Evolutionary conservation across 2,329 filamentous ascomycete genomes (phyloP).

Genomic region (Beauveria sp.): DNA sequence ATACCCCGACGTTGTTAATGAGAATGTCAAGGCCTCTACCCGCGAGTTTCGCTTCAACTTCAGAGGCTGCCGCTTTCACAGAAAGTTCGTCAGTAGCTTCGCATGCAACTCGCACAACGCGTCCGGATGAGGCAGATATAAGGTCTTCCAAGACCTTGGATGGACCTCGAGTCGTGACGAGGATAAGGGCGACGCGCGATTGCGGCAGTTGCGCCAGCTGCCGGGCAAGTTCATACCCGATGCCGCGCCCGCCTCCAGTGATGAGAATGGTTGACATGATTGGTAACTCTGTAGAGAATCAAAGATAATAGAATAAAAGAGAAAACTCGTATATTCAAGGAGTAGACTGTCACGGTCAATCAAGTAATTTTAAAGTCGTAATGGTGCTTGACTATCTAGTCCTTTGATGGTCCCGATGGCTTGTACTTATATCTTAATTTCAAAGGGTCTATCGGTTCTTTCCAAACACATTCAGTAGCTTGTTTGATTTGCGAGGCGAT

Average conservation of each 20-base stretch:
- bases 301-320: too few relatives aligned
- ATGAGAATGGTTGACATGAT: constrained; percentile 13
- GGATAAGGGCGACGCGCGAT: neutral
- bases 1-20: neutral
- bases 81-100: neutral
- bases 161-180: neutral
- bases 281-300: neutral
- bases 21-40: neutral
- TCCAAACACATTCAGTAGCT: neutral
- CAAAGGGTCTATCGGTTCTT: neutral
- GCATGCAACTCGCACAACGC: neutral
- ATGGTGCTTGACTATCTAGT: neutral
- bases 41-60: neutral
- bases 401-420: neutral
- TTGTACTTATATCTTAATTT: neutral
- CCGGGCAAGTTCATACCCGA: neutral
- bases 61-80: neutral
- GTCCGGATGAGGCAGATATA: neutral
- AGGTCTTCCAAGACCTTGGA: neutral
- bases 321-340: too few relatives aligned
- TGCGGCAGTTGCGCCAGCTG: neutral
- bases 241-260: neutral
- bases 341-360: too few relatives aligned
- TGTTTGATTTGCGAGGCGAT: neutral
- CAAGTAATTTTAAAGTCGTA: neutral